Conservation (phyloP, 805 yeast species). For the Blastobotrys muscicola region DNA sequence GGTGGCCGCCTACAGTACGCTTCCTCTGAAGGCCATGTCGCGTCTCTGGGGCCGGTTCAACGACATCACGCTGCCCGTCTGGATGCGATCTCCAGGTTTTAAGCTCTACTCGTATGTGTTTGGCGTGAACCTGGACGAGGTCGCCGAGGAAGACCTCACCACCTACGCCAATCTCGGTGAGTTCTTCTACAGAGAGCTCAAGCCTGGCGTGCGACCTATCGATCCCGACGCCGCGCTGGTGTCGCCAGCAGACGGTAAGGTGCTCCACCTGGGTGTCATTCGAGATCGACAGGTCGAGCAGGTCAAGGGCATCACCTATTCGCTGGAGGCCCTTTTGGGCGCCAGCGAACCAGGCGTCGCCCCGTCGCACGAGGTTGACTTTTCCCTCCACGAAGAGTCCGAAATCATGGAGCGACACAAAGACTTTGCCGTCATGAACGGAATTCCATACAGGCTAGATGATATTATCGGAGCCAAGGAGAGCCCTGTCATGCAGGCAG, state of each 20-base stretch:
- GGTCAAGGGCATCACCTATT: slow-evolving; percentile 92
- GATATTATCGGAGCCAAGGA: slow-evolving; percentile 54
- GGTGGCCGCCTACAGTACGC: slow-evolving; percentile 75
- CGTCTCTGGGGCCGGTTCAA: slow-evolving; percentile 93
- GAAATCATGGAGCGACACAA: slow-evolving; percentile 43
- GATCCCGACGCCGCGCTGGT: slow-evolving; percentile 55
- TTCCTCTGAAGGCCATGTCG: slow-evolving; percentile 85
- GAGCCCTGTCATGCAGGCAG: slow-evolving; percentile 26
- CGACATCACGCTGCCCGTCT: slow-evolving; percentile 70
- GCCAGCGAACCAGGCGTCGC: slow-evolving; percentile 8
- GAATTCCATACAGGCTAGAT: slow-evolving; percentile 61
- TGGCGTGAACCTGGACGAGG: slow-evolving; percentile 84
- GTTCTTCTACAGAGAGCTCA: slow-evolving; percentile 77
- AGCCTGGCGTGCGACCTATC: slow-evolving; percentile 71
- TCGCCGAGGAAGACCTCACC: slow-evolving; percentile 69
- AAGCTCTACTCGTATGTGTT: slow-evolving; percentile 67
- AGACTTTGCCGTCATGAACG: slow-evolving; percentile 71
- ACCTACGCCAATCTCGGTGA: slow-evolving; percentile 77
- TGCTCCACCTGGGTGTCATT: slow-evolving; percentile 73
- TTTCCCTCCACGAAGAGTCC: slow-evolving; percentile 22
- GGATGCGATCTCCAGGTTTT: slow-evolving; percentile 80
- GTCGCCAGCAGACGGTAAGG: slow-evolving; percentile 90
- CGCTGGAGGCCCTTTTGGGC: slow-evolving; percentile 82
- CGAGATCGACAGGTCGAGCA: slow-evolving; percentile 78
- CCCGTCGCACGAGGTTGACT: slow-evolving; percentile 28